Evolutionary conservation across 768 basidiomycete genomes (phyloP), one percentile per base, ranked within the genome.

Genomic region (Crucibulum laeve): DNA sequence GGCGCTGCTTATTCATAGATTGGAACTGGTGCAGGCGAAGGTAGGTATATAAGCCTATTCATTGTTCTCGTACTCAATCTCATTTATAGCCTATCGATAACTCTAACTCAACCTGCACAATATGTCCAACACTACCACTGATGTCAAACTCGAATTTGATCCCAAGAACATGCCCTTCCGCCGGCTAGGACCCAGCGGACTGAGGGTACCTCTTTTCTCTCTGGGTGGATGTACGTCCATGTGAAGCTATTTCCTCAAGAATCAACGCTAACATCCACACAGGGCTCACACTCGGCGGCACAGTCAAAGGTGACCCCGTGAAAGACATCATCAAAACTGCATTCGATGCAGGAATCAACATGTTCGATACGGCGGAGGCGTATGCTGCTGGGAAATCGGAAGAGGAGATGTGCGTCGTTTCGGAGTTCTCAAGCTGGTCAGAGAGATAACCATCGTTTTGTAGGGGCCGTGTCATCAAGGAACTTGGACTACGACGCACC

Each of bases 251-350:
- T n/a, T n/a, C n/a, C n/a, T n/a, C n/a, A n/a, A n/a, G n/a, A n/a
- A n/a, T n/a, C n/a, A n/a, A n/a, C n/a, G n/a, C n/a, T n/a, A n/a
- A n/a, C n/a, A n/a, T n/a, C n/a, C n/a, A n/a, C n/a, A n/a, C n/a
- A 66, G 64, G 67, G 80, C 61, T 84, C 33, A 83, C 82, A 37
- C 64, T 80, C 22, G 82, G 82, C 52, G 73, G 71, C 32, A 76
- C 76, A 17, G 74, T 84, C 40, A 62, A 67, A 42, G 84, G 82
- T 18, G 84, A 87, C 60, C 74, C 77, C 45, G 85, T 86, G 54
- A 84, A 81, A 69, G 87, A 89, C 36, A 81, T 87, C 53, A 82
- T 89, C 63, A 78, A 80, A 62, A 65, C 70, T 10, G 84, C 83
- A 4, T 87, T 82, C 49, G 84, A 90, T 38, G 69, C 73, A 60